Evolutionary conservation across 352 stramenopile species (phyloP).

Genomic region (Pythium guiyangense): DNA sequence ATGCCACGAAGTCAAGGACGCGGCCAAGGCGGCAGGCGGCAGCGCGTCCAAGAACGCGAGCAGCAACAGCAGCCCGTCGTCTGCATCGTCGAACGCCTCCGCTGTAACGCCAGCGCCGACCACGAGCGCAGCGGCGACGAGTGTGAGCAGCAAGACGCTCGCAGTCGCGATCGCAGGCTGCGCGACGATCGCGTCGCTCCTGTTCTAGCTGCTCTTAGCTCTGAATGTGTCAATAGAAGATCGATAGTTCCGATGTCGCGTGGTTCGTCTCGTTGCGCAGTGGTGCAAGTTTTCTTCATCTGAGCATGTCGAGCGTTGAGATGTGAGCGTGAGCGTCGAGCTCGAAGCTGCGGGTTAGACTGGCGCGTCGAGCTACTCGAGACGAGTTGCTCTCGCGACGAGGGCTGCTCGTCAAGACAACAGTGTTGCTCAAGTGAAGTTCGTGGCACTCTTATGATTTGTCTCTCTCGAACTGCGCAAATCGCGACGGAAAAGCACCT

Average conservation of each 20-base stretch:
- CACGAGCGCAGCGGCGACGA: not conserved
- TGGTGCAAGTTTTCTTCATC: too few relatives aligned
- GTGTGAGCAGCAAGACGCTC: slow-evolving; percentile 9
- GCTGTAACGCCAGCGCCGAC: slow-evolving; percentile 2
- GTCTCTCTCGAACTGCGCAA: not conserved
- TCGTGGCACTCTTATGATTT: not conserved
- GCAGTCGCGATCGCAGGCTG: not conserved
- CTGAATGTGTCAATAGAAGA: too few relatives aligned
- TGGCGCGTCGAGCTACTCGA: too few relatives aligned
- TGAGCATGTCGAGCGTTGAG: too few relatives aligned
- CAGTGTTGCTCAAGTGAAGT: too few relatives aligned
- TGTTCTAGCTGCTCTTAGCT: slow-evolving; percentile 4
- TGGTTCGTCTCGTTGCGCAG: not conserved
- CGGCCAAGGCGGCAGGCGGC: not conserved
- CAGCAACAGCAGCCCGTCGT: too few relatives aligned
- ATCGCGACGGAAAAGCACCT: not conserved
- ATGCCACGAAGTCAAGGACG: slow-evolving; percentile 32
- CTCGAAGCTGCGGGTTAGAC: too few relatives aligned
- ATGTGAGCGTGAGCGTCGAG: too few relatives aligned
- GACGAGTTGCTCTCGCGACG: too few relatives aligned
- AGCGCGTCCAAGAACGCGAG: not conserved
- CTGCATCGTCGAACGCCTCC: not conserved
- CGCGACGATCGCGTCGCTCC: slow-evolving; percentile 4
- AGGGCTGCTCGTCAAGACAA: too few relatives aligned
- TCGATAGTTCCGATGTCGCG: not conserved